Conservation (phyloP, 805 yeast species). For the Jamesozyma lodderae region DNA sequence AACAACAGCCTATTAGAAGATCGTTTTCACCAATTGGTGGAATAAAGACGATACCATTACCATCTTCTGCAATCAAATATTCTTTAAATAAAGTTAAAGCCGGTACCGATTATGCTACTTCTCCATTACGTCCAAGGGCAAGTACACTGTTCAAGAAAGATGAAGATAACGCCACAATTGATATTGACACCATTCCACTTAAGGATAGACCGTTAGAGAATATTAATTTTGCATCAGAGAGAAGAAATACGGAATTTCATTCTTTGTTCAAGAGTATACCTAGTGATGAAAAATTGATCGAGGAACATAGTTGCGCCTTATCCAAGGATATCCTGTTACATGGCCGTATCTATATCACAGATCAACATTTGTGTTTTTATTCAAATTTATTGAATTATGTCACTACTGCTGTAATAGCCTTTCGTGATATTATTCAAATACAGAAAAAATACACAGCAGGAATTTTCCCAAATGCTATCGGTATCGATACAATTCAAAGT, state of each 20-base stretch:
- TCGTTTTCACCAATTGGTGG: neutral
- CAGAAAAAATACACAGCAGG: constrained; percentile 60
- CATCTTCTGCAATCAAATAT: neutral
- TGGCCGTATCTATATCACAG: constrained; percentile 53
- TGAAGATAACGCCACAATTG: constrained; percentile 7
- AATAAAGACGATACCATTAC: neutral
- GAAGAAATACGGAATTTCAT: constrained; percentile 53
- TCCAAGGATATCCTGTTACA: constrained; percentile 59
- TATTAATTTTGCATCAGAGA: constrained; percentile 35
- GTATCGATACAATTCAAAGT: constrained; percentile 52
- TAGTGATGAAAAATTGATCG: constrained; percentile 42
- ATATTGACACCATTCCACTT: neutral
- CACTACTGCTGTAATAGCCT: constrained; percentile 48
- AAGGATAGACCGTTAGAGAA: constrained; percentile 6
- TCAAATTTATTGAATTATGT: constrained; percentile 63
- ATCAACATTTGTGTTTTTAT: constrained; percentile 49
- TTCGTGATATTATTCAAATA: constrained; percentile 52
- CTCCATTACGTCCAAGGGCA: neutral
- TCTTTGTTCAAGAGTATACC: constrained; percentile 39
- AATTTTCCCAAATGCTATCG: constrained; percentile 61
- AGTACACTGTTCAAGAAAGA: constrained; percentile 3
- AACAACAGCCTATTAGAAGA: too few relatives aligned
- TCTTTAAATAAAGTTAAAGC: constrained; percentile 6
- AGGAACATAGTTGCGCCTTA: constrained; percentile 57
- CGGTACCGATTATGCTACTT: constrained; percentile 6